Evolutionary conservation across 768 basidiomycete species (phyloP), one percentile per base, ranked within the genome.

Genomic region (Xerocomus brunneocitrinus): DNA sequence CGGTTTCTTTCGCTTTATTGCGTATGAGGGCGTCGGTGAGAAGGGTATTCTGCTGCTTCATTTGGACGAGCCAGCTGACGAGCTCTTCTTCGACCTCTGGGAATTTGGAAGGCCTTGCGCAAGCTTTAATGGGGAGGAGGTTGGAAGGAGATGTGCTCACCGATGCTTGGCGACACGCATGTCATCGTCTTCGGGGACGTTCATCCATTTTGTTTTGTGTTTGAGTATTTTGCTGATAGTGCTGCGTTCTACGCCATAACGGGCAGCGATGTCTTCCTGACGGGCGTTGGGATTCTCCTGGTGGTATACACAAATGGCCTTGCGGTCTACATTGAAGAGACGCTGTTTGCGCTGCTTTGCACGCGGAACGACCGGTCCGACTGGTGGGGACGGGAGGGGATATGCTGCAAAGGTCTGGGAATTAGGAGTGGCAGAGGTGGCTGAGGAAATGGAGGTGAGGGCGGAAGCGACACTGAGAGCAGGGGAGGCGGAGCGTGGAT

Each of bases 171-270:
- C 77, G 53, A 82, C 75, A 48, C 78, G 76, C 55, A 80, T 73
- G 54, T 75, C 77, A 53, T 80, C 79, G 62, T 83, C 79, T 51
- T 79, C 78, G 13, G 79, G 76, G 38, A 87, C 76, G 58, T 79
- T 83, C 64, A 93, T 73, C 91, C 91, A 95, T 58, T 83, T 81
- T n/a, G 78, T 76, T 70, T 88, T 91, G 63, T 87, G 74, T 69
- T 93, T 93, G 59, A 94, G 77, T 57, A 92, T 93, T 73, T 95
- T 94, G 71, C 87, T 89, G 68, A 95, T 86, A n/a, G 92, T 95
- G 72, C 90, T 93, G 49, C 92, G 83, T 64, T 95, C 92, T 55
- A 93, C 87, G 47, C 81, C 80, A 66, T 86, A 94, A 31, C 73
- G 71, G 10, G 74, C 73, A 5, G 87, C 92, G 60, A 95, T 91